phyloP scores from a whole-genome alignment of 2,329 filamentous ascomycete species.

The Apiospora aurea region DNA sequence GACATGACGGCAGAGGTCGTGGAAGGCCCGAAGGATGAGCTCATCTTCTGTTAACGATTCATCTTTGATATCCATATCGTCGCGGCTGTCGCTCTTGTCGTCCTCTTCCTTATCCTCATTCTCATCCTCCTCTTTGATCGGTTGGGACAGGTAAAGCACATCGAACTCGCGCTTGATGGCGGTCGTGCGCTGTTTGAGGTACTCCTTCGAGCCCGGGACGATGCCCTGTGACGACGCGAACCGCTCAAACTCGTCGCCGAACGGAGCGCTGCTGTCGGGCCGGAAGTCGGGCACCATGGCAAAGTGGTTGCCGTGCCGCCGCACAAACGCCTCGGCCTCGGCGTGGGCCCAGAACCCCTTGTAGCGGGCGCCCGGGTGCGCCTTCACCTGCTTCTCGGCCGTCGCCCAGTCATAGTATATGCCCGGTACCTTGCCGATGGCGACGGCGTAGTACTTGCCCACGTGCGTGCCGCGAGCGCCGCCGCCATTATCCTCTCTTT shows the following conservation, averaged over 20 bases:
- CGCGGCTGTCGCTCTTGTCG: background rate
- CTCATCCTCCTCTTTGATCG: background rate
- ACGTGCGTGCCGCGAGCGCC: background rate
- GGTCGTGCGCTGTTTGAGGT: slow-evolving; percentile 30
- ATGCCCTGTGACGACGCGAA: slow-evolving; percentile 38
- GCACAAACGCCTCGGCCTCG: slow-evolving; percentile 34
- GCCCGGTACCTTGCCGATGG: background rate
- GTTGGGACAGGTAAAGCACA: slow-evolving; percentile 29
- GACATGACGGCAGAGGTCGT: slow-evolving; percentile 34
- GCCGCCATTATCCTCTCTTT: background rate
- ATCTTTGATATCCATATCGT: background rate
- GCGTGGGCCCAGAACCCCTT: slow-evolving; percentile 24
- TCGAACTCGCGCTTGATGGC: slow-evolving; percentile 32
- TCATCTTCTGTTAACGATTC: slow-evolving; percentile 25
- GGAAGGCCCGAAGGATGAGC: slow-evolving; percentile 24
- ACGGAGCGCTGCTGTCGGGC: slow-evolving; percentile 32
- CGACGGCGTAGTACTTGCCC: slow-evolving; percentile 3
- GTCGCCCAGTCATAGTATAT: background rate
- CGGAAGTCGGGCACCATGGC: slow-evolving; percentile 34
- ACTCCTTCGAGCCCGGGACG: slow-evolving; percentile 27
- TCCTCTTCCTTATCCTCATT: background rate
- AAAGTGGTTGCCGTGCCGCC: slow-evolving; percentile 28
- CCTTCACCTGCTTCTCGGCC: background rate
- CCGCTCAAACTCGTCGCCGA: slow-evolving; percentile 38
- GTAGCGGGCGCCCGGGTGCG: background rate